Evolutionary conservation across 164 flowering plant species (phyloP), one percentile per base, ranked within the genome.

Genomic region (Hamamelis virginiana): DNA sequence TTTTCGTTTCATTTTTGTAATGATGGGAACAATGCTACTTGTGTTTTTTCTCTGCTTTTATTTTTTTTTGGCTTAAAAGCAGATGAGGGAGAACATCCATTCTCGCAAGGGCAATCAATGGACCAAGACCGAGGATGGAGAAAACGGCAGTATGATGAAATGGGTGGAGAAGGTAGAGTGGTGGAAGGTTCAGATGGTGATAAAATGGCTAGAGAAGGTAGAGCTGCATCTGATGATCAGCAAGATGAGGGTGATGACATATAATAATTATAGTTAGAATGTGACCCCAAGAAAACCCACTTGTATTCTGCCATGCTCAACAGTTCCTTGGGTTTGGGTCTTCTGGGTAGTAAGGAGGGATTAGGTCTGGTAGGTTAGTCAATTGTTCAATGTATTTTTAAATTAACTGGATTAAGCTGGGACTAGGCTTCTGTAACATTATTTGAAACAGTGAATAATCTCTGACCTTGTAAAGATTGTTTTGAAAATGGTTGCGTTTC

Each of bases 41-140:
- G 15, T 60, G 50, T 8, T 57, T 57, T 55, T 51, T n/a, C n/a
- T n/a, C n/a, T n/a, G n/a, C n/a, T n/a, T n/a, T 19, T 71, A 10
- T 47, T 28, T 5, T 68, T 18, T 64, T 61, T 66, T 78, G 79
- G 70, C 72, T 52, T 70, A 25, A 23, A 75, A 78, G 55, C 84
- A 78, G 81, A 78, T 74, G 74, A 67, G 63, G 74, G 75, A 69
- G 76, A 70, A 27, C 75, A 38, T 55, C 74, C 67, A 63, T 72
- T 46, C 46, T 69, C 74, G 2, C 79, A 67, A 16, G 71, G 71
- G 25, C 77, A 67, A 70, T 61, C 77, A 11, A 62, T 69, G 73
- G 80, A 76, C 21, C 76, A 65, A 41, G 74, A 66, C 19, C 71
- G 67, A 65, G 71, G 69, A 59, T 66, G 76, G 72, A 68, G 74